Evolutionary conservation across 73 alveolate species (phyloP), one percentile per base, ranked within the genome.

Genomic region (Tetrahymena borealis): DNA sequence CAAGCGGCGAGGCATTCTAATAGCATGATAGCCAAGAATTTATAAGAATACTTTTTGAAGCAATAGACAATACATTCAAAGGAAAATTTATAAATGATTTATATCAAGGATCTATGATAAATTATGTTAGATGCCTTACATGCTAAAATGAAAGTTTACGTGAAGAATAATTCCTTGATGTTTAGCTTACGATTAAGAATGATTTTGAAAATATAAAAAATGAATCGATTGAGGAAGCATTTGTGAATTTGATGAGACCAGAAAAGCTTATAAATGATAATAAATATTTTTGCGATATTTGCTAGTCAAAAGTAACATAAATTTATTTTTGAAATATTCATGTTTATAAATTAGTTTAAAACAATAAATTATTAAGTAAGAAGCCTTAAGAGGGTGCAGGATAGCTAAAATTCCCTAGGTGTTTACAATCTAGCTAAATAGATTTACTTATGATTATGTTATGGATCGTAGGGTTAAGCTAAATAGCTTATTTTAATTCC

Each of bases 31-130:
- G 94, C 32, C 79, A 97, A 94, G 99, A 97, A 91, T 96, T 98
- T 96, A 97, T 99, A 93, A 90, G 99, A 91, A 99, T 97, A 43
- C 97, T 98, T 78, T 98, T 98, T 91, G 99, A 98, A 94, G 99
- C 99, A 0, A 96, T 98, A 35, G 98, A 98, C 93, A 78, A 96
- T 60, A 92, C 98, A 91, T 95, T 91, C 13, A 94, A 97, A 91
- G 93, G 92, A 77, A 96, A 97, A 91, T 94, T 94, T 41, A 96
- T 98, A 31, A 92, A 97, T n/a, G 92, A 97, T 15, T 78, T 98
- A 90, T 98, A 98, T 96, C 95, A 97, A 95, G 99, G 99, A 39
- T 93, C 91, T 33, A 91, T 95, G 78, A 20, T 91, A 24, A 96
- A 98, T 33, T 96, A 96, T 79, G 97, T 98, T 41, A 92, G 96